These are phyloP conservation scores for Kazachstania sp. DNA, from an alignment of 1,139 yeast species.

Conservation along the genomic window DNA sequence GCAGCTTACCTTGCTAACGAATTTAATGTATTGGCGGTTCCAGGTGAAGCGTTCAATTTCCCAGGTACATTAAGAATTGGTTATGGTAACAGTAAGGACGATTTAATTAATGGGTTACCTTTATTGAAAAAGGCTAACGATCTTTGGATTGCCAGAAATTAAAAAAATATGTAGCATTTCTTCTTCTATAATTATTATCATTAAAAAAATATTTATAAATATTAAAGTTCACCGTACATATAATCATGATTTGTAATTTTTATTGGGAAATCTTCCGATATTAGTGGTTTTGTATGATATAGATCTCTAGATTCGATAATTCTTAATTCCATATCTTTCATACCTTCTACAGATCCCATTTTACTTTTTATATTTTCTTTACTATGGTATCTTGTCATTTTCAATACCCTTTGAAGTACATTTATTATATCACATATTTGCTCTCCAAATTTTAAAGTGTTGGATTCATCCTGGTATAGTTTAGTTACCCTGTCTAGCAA, in stretches of 20 bases:
- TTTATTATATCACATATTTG: constrained; percentile 27
- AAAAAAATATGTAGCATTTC: background rate
- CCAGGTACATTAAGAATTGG: constrained; percentile 44
- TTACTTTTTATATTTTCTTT: constrained; percentile 16
- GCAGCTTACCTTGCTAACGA: constrained; percentile 35
- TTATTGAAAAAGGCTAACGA: constrained; percentile 17
- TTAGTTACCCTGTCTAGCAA: constrained; percentile 42
- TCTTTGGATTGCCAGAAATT: constrained; percentile 3
- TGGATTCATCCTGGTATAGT: constrained; percentile 9
- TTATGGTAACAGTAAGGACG: constrained; percentile 39
- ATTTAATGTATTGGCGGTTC: constrained; percentile 37
- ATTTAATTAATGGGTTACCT: constrained; percentile 31
- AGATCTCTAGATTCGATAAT: constrained; percentile 27
- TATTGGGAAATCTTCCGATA: background rate
- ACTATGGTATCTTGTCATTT: constrained; percentile 19
- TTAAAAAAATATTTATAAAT: background rate
- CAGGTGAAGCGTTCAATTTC: constrained; percentile 43
- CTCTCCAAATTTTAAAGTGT: constrained; percentile 9
- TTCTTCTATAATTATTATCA: background rate
- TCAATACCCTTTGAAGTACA: constrained; percentile 26
- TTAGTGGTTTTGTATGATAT: constrained; percentile 9
- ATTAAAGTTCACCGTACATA: background rate
- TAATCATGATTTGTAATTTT: constrained; percentile 3
- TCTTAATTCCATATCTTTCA: constrained; percentile 30
- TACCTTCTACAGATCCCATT: constrained; percentile 23